Evolutionary conservation across 257 asterid species (phyloP).

Genomic region (Lavandula angustifolia): DNA sequence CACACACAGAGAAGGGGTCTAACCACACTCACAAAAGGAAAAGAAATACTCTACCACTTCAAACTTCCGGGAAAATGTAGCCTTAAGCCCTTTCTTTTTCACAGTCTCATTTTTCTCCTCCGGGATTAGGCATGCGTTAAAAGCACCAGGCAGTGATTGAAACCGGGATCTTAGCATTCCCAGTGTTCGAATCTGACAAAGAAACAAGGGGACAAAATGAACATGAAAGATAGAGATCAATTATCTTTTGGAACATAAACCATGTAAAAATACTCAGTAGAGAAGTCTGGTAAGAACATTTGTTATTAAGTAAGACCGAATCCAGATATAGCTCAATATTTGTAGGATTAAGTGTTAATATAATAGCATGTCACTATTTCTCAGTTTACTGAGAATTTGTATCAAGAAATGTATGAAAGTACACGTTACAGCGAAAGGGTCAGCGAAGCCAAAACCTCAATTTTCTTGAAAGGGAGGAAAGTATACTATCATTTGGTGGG

Average conservation of each 20-base stretch:
- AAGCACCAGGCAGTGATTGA: constrained; percentile 86
- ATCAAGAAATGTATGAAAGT: background rate
- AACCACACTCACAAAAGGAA: background rate
- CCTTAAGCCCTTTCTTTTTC: constrained; percentile 92
- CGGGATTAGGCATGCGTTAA: constrained; percentile 79
- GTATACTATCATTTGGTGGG: background rate
- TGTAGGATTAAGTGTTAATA: background rate
- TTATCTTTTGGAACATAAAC: constrained; percentile 7
- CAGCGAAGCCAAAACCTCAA: background rate
- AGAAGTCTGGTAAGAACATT: background rate
- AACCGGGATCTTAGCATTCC: constrained; percentile 89
- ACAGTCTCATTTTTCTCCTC: constrained; percentile 57
- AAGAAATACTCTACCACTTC: constrained; percentile 55
- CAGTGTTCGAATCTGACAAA: constrained; percentile 72
- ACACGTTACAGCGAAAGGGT: background rate
- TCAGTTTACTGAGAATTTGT: constrained; percentile 11
- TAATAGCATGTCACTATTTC: background rate
- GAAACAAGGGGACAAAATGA: background rate
- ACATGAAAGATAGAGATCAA: constrained; percentile 4
- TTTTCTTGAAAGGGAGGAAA: constrained; percentile 15
- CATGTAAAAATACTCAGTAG: background rate
- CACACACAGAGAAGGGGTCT: too few species aligned
- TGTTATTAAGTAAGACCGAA: constrained; percentile 12
- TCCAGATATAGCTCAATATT: constrained; percentile 5
- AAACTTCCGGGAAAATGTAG: constrained; percentile 91